Evolutionary conservation across 306 rosid genomes (phyloP).

Genomic region (Vigna mungo): DNA sequence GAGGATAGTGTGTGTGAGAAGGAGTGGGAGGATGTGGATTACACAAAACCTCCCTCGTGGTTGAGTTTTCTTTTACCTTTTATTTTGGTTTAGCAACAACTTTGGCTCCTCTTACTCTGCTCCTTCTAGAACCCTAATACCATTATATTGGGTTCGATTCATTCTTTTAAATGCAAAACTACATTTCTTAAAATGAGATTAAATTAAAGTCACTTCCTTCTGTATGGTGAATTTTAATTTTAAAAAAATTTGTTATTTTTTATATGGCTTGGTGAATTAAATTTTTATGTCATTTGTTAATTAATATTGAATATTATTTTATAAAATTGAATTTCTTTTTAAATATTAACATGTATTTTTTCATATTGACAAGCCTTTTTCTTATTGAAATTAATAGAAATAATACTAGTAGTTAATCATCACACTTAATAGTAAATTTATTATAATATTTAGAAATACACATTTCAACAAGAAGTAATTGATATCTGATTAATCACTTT

Average conservation of each 20-base stretch:
- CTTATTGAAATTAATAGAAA: not conserved
- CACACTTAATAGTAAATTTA: too few relatives aligned
- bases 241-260: not conserved
- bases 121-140: conserved; percentile 46
- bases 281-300: not conserved
- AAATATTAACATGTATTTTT: not conserved
- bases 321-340: not conserved
- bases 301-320: not conserved
- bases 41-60: conserved; percentile 42
- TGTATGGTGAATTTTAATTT: not conserved
- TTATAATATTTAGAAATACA: too few relatives aligned
- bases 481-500: too few relatives aligned
- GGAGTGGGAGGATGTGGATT: conserved; percentile 50
- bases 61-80: conserved; percentile 27
- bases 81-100: not conserved
- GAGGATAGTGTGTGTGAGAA: not conserved
- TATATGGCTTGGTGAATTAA: too few relatives aligned
- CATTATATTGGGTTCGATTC: not conserved
- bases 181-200: not conserved
- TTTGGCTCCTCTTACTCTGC: not conserved
- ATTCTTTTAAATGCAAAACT: not conserved
- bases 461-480: too few relatives aligned
- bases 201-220: not conserved
- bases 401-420: too few relatives aligned
- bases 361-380: not conserved